Conservation (phyloP, 768 basidiomycete species). For the Panus rudis region DNA sequence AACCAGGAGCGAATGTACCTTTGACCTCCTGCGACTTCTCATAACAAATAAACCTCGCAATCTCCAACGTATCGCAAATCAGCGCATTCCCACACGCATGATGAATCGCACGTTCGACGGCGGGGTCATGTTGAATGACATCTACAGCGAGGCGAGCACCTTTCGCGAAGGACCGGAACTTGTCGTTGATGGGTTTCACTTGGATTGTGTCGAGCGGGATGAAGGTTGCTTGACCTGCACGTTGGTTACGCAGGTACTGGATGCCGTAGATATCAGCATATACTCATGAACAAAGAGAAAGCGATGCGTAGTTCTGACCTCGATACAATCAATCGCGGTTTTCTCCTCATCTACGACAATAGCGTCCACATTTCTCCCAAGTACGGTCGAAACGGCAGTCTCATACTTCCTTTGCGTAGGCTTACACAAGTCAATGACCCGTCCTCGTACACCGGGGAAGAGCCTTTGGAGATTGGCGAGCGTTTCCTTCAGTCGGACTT, state of each 20-base stretch:
- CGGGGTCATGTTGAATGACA: conserved; percentile 57
- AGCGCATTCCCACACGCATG: conserved; percentile 94
- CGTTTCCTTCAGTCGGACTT: conserved; percentile 79
- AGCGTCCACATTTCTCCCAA: conserved; percentile 92
- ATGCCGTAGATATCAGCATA: neutral
- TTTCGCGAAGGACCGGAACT: conserved; percentile 86
- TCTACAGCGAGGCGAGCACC: conserved; percentile 57
- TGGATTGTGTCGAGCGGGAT: conserved; percentile 98
- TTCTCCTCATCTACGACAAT: conserved; percentile 96
- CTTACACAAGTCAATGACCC: conserved; percentile 91
- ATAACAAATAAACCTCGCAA: conserved; percentile 86
- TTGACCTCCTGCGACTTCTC: conserved; percentile 96
- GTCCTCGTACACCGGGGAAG: conserved; percentile 91
- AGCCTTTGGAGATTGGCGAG: conserved; percentile 77
- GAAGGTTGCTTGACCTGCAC: conserved; percentile 94
- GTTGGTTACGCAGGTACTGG: conserved; percentile 91
- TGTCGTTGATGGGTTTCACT: conserved; percentile 89
- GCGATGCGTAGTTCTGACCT: conserved; percentile 38
- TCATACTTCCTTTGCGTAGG: conserved; percentile 91
- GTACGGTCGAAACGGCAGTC: conserved; percentile 81
- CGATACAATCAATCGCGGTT: conserved; percentile 95
- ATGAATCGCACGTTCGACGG: conserved; percentile 90
- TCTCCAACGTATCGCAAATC: conserved; percentile 93
- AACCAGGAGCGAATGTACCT: conserved; percentile 41
- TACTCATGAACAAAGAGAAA: neutral